Percentiles rank a stretch among this genome's conserved stretches.
Conservation (phyloP, 805 yeast genomes). For the Metschnikowia continentalis region DNA sequence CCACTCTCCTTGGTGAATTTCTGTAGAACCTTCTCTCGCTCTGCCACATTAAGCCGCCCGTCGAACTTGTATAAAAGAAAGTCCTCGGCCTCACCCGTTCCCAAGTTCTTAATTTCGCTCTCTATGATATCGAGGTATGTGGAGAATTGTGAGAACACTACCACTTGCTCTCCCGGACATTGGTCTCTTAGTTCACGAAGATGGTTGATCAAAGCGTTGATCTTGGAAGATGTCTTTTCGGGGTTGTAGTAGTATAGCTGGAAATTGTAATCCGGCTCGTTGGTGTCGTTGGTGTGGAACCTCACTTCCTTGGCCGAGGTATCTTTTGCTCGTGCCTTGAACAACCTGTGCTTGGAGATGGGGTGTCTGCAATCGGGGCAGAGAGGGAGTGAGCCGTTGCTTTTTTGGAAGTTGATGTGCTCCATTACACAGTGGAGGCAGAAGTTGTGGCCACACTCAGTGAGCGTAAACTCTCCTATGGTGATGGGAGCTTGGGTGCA, state of each 20-base stretch:
- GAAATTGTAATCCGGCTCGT: conserved; percentile 24
- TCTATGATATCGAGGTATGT: conserved; percentile 74
- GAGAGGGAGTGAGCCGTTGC: conserved; percentile 39
- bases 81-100: conserved; percentile 32
- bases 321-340: conserved; percentile 35
- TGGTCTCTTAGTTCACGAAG: conserved; percentile 50
- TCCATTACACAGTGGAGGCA: conserved; percentile 71
- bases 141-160: conserved; percentile 89
- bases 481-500: conserved; percentile 70
- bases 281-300: conserved; percentile 26
- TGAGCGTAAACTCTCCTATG: conserved; percentile 50
- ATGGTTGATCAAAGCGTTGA: conserved; percentile 63
- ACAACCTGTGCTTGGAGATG: conserved; percentile 47
- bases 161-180: conserved; percentile 65
- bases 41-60: conserved; percentile 67
- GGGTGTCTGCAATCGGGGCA: conserved; percentile 77
- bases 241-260: conserved; percentile 45
- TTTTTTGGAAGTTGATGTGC: conserved; percentile 67
- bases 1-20: conserved; percentile 43
- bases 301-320: conserved; percentile 24
- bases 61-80: conserved; percentile 69
- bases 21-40: conserved; percentile 57
- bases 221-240: conserved; percentile 62
- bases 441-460: conserved; percentile 78
- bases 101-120: conserved; percentile 43